These are phyloP conservation scores for Zizania latifolia DNA, from an alignment of 176 grass and related monocot species.

Conservation along the genomic window DNA sequence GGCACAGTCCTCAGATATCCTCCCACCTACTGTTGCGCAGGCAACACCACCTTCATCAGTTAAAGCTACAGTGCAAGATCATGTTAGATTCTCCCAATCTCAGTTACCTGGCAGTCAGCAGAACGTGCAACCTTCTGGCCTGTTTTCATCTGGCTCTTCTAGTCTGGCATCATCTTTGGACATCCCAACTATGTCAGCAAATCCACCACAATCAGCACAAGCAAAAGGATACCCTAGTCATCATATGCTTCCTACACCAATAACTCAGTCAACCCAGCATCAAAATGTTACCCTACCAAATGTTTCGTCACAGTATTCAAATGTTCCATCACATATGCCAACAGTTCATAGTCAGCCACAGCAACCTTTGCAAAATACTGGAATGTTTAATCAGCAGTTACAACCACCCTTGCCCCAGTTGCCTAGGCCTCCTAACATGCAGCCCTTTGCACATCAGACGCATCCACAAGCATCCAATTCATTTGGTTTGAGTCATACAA, in stretches of 20 bases:
- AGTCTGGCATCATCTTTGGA: slow-evolving; percentile 33
- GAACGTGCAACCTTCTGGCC: slow-evolving; percentile 40
- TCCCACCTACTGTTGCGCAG: slow-evolving; percentile 31
- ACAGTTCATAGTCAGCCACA: slow-evolving; percentile 43
- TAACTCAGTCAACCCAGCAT: slow-evolving; percentile 55
- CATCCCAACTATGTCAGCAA: slow-evolving; percentile 41
- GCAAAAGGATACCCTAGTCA: slow-evolving; percentile 41
- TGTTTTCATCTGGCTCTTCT: slow-evolving; percentile 37
- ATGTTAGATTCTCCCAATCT: slow-evolving; percentile 37
- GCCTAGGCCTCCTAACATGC: slow-evolving; percentile 66
- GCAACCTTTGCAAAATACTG: slow-evolving; percentile 64
- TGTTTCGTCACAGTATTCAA: slow-evolving; percentile 46
- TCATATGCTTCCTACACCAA: slow-evolving; percentile 42
- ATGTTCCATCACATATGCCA: slow-evolving; percentile 53
- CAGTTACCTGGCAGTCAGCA: slow-evolving; percentile 37
- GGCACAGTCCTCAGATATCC: slow-evolving; percentile 37
- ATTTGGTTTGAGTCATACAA: slow-evolving; percentile 42
- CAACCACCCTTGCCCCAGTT: slow-evolving; percentile 72
- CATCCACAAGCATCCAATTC: slow-evolving; percentile 49
- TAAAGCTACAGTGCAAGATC: slow-evolving; percentile 36
- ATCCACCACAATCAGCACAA: slow-evolving; percentile 43
- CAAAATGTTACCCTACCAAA: slow-evolving; percentile 47
- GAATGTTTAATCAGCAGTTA: slow-evolving; percentile 67
- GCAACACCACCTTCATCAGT: slow-evolving; percentile 24
- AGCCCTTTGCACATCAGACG: slow-evolving; percentile 50